phyloP scores from a whole-genome alignment of 345 rosid genomes.

The Lagerstroemia speciosa region DNA sequence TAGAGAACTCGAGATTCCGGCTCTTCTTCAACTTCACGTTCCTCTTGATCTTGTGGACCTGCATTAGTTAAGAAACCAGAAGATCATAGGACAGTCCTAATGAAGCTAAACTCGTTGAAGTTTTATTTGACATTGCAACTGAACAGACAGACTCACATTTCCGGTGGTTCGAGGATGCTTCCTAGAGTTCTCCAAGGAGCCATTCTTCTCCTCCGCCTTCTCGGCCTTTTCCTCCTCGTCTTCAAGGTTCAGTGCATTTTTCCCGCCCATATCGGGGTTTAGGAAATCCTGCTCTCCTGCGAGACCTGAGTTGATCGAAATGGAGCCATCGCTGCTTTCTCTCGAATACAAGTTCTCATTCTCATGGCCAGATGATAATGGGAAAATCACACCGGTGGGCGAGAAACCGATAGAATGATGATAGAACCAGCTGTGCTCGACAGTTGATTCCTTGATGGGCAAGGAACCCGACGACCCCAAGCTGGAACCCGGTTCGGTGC shows the following conservation, averaged over 20 bases:
- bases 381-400: slow-evolving; percentile 1
- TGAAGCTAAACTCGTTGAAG: neutral
- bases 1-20: slow-evolving; percentile 16
- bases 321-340: neutral
- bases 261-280: neutral
- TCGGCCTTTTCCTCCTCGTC: slow-evolving; percentile 18
- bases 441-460: slow-evolving; percentile 28
- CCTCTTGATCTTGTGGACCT: slow-evolving; percentile 40
- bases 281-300: neutral
- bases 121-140: neutral
- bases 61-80: slow-evolving; percentile 3
- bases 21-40: slow-evolving; percentile 34
- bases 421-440: slow-evolving; percentile 11
- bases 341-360: slow-evolving; percentile 18
- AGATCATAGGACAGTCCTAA: neutral
- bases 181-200: slow-evolving; percentile 26
- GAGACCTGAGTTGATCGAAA: neutral
- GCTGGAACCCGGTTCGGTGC: slow-evolving; percentile 8
- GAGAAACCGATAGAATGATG: slow-evolving; percentile 8
- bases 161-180: slow-evolving; percentile 33
- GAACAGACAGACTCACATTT: slow-evolving; percentile 35
- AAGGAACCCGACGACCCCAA: slow-evolving; percentile 21
- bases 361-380: slow-evolving; percentile 19
- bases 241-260: slow-evolving; percentile 14
- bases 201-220: slow-evolving; percentile 29